phyloP scores from a whole-genome alignment of 192 early-diverging fungal species.

The Linnemannia elongata region DNA sequence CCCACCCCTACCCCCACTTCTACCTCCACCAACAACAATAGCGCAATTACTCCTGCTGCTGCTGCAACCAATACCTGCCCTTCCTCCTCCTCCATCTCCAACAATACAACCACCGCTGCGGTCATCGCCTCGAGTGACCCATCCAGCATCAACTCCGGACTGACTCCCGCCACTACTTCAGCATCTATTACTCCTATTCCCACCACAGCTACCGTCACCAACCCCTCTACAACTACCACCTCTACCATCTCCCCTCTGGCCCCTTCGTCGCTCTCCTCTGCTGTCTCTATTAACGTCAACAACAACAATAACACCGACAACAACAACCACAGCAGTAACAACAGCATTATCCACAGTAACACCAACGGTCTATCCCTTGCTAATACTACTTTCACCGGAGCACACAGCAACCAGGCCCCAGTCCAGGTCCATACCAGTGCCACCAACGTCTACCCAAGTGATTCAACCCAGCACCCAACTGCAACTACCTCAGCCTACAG shows the following conservation, averaged over 20 bases:
- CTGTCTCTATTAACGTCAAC: background rate
- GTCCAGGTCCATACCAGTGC: conserved; percentile 29
- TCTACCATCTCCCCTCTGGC: background rate
- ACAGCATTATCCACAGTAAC: conserved; percentile 15
- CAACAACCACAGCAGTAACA: conserved; percentile 18
- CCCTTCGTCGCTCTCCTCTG: background rate
- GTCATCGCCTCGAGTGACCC: conserved; percentile 2
- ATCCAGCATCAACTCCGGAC: background rate
- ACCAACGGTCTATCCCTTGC: conserved; percentile 5
- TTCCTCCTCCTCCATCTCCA: background rate
- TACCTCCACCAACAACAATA: background rate
- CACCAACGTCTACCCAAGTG: conserved; percentile 28
- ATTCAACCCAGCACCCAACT: background rate
- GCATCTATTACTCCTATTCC: background rate
- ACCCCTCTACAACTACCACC: background rate
- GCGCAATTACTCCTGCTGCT: background rate
- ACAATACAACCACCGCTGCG: conserved; percentile 7
- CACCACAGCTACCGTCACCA: conserved; percentile 10
- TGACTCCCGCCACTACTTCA: background rate
- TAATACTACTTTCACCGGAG: background rate
- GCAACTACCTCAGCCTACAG: background rate
- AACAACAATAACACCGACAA: conserved; percentile 16
- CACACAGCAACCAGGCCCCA: conserved; percentile 6
- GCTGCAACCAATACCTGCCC: background rate
- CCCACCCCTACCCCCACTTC: background rate